Base-by-base conservation (phyloP, 1,284 basidiomycete genomes). In the Cystobasidium sp. region DNA sequence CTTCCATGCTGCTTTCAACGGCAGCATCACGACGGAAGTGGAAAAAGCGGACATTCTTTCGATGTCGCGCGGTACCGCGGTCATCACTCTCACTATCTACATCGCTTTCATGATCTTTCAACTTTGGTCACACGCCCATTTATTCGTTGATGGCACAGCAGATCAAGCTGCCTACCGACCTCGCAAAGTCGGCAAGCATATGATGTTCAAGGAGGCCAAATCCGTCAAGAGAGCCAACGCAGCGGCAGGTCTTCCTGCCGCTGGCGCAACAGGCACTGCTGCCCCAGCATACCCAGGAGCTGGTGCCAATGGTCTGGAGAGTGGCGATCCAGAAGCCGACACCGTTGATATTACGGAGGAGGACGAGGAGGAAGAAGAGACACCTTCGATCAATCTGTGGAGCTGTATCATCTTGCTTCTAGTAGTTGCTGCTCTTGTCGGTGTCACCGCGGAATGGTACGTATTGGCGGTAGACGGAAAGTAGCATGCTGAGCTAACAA, bases 11-110 rank as follows among this genome's bases (percentile, higher is more conserved):
- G 81, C 83, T 4, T 83, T 85, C 77, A 78, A 79, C 7, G 77
- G 79, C n/a, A 77, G 78, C 22, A 81, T 24, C 80, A 80, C 0
- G 14, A 76, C 8, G 82, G 84, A 76, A 3, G 84, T 87, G 74
- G 81, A 84, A 72, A 79, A 79, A 0, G 68, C 70, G 0, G 83
- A 89, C 66, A 88, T 95, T 61, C 84, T 95, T 47, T 78, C 82
- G 47, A 88, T 94, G 83, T 91, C 89, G 78, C 91, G 89, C 77
- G 93, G 91, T 16, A 91, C 92, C 18, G 87, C 93, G 0, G 86
- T 96, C 71, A 88, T 96, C 66, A 85, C 95, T 2, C 86, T 95
- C 16, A 85, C 93, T 81, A 89, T 68, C 68, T 75, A 74, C 75
- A 51, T 76, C 22, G 74, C 66, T 47, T 72, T 74, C 64, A 86